Evolutionary conservation across 2,329 filamentous ascomycete genomes (phyloP).

Genomic region (Botrytis sinoallii): DNA sequence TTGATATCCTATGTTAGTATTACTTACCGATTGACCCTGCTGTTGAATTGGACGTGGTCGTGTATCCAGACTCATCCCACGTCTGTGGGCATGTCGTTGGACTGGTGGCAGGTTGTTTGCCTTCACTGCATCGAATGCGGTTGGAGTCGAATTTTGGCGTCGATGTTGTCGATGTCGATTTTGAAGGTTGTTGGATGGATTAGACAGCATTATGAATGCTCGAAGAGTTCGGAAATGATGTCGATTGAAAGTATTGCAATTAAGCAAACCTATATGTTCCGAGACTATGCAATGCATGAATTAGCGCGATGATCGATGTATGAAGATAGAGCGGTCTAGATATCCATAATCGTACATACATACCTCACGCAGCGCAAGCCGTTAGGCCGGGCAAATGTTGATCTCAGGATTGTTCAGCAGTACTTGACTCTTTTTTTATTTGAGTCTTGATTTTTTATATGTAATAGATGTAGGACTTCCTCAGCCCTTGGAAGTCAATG

Average conservation of each 20-base stretch:
- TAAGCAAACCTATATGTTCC: slow-evolving; percentile 50
- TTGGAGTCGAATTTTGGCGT: slow-evolving; percentile 83
- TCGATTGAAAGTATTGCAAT: slow-evolving; percentile 49
- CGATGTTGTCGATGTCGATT: slow-evolving; percentile 73
- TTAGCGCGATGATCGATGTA: slow-evolving; percentile 1
- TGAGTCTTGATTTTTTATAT: slow-evolving; percentile 27
- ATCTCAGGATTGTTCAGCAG: slow-evolving; percentile 48
- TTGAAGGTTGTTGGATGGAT: slow-evolving; percentile 69
- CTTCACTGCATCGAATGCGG: slow-evolving; percentile 72
- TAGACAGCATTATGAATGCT: slow-evolving; percentile 75
- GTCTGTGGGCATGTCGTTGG: slow-evolving; percentile 61
- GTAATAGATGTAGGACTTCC: slow-evolving; percentile 28
- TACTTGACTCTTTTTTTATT: slow-evolving; percentile 42
- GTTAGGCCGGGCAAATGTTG: slow-evolving; percentile 67
- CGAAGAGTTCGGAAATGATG: slow-evolving; percentile 65
- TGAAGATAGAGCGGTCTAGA: slow-evolving; percentile 15
- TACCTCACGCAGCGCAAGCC: slow-evolving; percentile 85
- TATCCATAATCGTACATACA: slow-evolving; percentile 44
- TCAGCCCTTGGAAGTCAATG: slow-evolving; percentile 28
- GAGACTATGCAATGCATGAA: slow-evolving; percentile 40
- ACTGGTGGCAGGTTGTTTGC: slow-evolving; percentile 62
- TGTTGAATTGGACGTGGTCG: slow-evolving; percentile 54
- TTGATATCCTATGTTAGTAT: slow-evolving; percentile 54
- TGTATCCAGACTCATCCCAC: slow-evolving; percentile 81
- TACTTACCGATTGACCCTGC: slow-evolving; percentile 46